Conservation (phyloP, 306 rosid genomes). For the Sphenostylis stenocarpa region DNA sequence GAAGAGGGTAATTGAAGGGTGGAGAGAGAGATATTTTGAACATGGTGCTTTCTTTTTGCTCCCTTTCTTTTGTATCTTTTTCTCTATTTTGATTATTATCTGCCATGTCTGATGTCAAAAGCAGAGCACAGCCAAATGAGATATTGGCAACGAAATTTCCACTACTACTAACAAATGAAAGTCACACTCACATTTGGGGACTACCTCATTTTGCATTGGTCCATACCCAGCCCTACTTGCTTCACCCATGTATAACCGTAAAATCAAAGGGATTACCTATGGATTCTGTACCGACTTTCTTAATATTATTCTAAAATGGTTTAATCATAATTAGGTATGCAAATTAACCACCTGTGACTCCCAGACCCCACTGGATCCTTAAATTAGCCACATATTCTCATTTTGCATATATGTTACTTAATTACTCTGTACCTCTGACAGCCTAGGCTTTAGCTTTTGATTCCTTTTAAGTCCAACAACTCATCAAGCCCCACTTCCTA, state of each 20-base stretch:
- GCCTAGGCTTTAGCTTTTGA: neutral
- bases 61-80: neutral
- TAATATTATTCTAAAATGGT: neutral
- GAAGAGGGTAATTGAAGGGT: conserved; percentile 8
- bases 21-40: conserved; percentile 36
- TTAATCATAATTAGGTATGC: conserved; percentile 44
- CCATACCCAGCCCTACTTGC: conserved; percentile 30
- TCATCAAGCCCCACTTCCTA: conserved; percentile 30
- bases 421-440: neutral
- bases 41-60: conserved; percentile 15
- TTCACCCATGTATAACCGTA: conserved; percentile 25
- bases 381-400: neutral
- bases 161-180: conserved; percentile 24
- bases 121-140: conserved; percentile 41
- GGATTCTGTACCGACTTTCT: conserved; percentile 23
- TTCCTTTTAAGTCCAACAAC: conserved; percentile 35
- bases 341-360: conserved; percentile 7
- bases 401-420: neutral
- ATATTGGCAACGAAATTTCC: conserved; percentile 47
- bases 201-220: conserved; percentile 20
- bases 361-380: neutral
- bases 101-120: conserved; percentile 47
- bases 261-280: conserved; percentile 19
- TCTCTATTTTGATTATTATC: conserved; percentile 13
- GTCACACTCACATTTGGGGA: conserved; percentile 1